phyloP scores from a whole-genome alignment of 1,139 yeast species.

The Kazachstania sp. region DNA sequence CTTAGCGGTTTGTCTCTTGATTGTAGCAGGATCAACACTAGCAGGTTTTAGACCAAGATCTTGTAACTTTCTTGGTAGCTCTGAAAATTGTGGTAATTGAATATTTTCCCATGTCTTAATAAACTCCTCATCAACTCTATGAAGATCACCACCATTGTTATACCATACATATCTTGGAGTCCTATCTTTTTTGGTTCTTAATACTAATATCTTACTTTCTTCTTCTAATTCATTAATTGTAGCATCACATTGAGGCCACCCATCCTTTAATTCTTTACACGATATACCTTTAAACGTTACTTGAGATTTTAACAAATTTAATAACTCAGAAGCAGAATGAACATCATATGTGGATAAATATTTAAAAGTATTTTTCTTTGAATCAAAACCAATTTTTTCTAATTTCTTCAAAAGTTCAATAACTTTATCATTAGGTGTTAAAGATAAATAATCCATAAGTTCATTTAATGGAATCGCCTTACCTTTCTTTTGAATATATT shows the following conservation, averaged over 20 bases:
- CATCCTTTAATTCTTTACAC: conserved; percentile 86
- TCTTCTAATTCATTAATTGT: conserved; percentile 71
- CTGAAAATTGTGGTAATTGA: conserved; percentile 72
- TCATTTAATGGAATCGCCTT: conserved; percentile 53
- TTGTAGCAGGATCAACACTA: conserved; percentile 90
- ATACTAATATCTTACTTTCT: conserved; percentile 67
- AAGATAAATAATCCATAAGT: conserved; percentile 27
- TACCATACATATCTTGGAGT: conserved; percentile 90
- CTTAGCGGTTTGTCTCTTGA: conserved; percentile 50
- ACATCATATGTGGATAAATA: conserved; percentile 87
- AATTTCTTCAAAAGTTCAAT: conserved; percentile 65
- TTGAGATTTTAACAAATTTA: conserved; percentile 68
- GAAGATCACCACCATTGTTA: conserved; percentile 66
- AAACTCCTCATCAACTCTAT: conserved; percentile 74
- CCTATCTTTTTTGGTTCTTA: conserved; percentile 86
- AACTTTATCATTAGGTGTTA: conserved; percentile 41
- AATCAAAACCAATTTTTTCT: conserved; percentile 61
- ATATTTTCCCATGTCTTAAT: conserved; percentile 71
- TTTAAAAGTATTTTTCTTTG: conserved; percentile 56
- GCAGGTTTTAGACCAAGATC: conserved; percentile 91
- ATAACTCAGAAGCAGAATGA: conserved; percentile 66
- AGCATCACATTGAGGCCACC: conserved; percentile 88
- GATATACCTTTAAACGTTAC: conserved; percentile 82
- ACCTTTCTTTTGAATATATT: conserved; percentile 63
- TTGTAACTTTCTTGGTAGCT: conserved; percentile 66